These are phyloP conservation scores for Plasmodium cynomolgi DNA, from an alignment of 169 alveolate genomes.

Conservation along the genomic window DNA sequence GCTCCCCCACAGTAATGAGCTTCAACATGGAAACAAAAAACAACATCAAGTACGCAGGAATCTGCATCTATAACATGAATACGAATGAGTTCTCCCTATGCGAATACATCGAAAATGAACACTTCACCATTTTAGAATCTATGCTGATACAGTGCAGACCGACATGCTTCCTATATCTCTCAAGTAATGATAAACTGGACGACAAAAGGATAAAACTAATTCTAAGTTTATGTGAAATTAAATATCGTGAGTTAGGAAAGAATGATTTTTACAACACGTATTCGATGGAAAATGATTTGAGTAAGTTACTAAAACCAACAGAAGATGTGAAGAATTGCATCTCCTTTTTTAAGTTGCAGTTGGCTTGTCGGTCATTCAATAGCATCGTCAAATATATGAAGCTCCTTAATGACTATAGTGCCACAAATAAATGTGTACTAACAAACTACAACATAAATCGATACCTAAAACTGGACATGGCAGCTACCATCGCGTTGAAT, in stretches of 20 bases:
- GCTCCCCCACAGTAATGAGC: conserved; percentile 1
- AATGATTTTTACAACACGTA: conserved; percentile 4
- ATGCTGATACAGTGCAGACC: conserved; percentile 59
- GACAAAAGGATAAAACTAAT: conserved; percentile 54
- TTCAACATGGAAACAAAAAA: conserved; percentile 19
- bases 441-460: conserved; percentile 77
- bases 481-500: conserved; percentile 81
- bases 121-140: conserved; percentile 66
- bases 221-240: conserved; percentile 54
- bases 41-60: conserved; percentile 45
- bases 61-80: conserved; percentile 38
- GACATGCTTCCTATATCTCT: not conserved
- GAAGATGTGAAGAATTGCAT: conserved; percentile 78
- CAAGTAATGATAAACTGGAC: conserved; percentile 40
- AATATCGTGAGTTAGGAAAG: conserved; percentile 23
- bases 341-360: conserved; percentile 54
- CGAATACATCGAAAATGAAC: conserved; percentile 74
- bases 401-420: conserved; percentile 74
- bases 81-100: conserved; percentile 61
- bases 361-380: conserved; percentile 78
- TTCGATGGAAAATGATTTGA: conserved; percentile 77
- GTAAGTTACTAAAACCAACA: conserved; percentile 68
- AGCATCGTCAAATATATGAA: conserved; percentile 76
- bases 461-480: conserved; percentile 82
- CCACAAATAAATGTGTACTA: conserved; percentile 76